Percentiles rank a stretch among this genome's conserved stretches.
Conservation (phyloP, 148 eudicot genomes). For the Camellia lanceoleosa region DNA sequence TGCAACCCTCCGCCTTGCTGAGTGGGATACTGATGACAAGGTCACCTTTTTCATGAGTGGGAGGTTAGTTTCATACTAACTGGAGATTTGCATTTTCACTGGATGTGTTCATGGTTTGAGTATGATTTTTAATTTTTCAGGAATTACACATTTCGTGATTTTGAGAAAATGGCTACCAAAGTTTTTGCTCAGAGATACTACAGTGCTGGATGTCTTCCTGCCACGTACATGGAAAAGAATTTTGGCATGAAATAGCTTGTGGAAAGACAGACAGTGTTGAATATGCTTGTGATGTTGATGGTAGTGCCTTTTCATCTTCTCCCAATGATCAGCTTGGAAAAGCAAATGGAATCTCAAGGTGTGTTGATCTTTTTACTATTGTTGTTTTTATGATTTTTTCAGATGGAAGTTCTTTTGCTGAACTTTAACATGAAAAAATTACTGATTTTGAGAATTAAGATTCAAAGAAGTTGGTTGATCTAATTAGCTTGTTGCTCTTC, state of each 20-base stretch:
- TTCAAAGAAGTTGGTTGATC: background rate
- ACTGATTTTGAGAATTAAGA: background rate
- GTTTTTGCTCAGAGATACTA: conserved; percentile 80
- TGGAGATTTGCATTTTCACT: conserved; percentile 6
- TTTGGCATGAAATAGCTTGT: conserved; percentile 93
- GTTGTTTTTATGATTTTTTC: conserved; percentile 5
- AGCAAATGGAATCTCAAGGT: conserved; percentile 99
- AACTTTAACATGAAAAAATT: background rate
- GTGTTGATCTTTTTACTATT: conserved; percentile 23
- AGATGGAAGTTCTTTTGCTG: background rate
- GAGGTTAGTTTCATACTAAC: conserved; percentile 44
- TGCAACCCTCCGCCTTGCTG: conserved; percentile 98
- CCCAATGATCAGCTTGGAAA: conserved; percentile 80
- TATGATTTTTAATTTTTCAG: conserved; percentile 43
- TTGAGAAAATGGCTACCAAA: conserved; percentile 98
- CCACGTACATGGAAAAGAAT: conserved; percentile 82
- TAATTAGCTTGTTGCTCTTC: background rate
- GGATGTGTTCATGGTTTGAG: conserved; percentile 21
- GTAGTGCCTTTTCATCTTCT: conserved; percentile 98
- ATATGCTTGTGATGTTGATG: conserved; percentile 99
- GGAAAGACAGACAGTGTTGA: conserved; percentile 95
- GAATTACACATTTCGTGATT: conserved; percentile 87
- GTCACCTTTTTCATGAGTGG: conserved; percentile 97
- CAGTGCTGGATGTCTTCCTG: conserved; percentile 86
- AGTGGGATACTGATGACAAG: conserved; percentile 93